Evolutionary conservation across 2,329 filamentous ascomycete species (phyloP).

Genomic region (Fusarium napiforme): DNA sequence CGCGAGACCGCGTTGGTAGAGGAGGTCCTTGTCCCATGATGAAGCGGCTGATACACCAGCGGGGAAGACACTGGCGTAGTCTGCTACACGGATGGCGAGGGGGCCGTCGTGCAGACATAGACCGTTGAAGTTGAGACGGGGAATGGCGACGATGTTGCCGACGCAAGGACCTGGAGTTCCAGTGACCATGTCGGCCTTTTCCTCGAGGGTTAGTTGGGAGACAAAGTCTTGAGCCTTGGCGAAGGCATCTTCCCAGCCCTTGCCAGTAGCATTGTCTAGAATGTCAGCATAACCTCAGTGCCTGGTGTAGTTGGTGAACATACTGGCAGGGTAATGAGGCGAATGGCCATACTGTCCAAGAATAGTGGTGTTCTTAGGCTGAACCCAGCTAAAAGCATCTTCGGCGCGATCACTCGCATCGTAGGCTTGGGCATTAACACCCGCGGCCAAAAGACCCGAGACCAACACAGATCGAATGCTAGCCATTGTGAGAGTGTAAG

Average conservation of each 20-base stretch:
- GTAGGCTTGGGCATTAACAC: slow-evolving; percentile 44
- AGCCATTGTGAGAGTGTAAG: slow-evolving; percentile 31
- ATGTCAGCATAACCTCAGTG: slow-evolving; percentile 7
- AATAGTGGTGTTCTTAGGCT: slow-evolving; percentile 55
- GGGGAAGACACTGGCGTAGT: slow-evolving; percentile 58
- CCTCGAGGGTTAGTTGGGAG: slow-evolving; percentile 43
- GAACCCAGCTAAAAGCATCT: slow-evolving; percentile 53
- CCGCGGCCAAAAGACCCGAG: slow-evolving; percentile 47
- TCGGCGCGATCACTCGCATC: slow-evolving; percentile 36
- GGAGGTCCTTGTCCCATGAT: slow-evolving; percentile 76
- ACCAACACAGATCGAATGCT: slow-evolving; percentile 50
- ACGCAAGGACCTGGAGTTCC: slow-evolving; percentile 49
- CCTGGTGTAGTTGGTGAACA: slow-evolving; percentile 17
- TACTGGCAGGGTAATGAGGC: slow-evolving; percentile 52
- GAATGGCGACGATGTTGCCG: slow-evolving; percentile 52
- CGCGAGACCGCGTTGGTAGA: slow-evolving; percentile 68
- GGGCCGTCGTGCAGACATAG: slow-evolving; percentile 56
- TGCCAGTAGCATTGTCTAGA: slow-evolving; percentile 52
- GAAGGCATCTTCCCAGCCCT: slow-evolving; percentile 51
- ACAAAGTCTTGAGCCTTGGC: slow-evolving; percentile 51
- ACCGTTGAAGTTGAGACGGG: slow-evolving; percentile 55
- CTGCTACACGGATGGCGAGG: slow-evolving; percentile 46
- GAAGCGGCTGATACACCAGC: slow-evolving; percentile 71
- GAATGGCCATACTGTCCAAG: slow-evolving; percentile 54
- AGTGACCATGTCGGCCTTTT: slow-evolving; percentile 50